phyloP scores from a whole-genome alignment of 768 basidiomycete genomes.

The Russula dissimulans region DNA sequence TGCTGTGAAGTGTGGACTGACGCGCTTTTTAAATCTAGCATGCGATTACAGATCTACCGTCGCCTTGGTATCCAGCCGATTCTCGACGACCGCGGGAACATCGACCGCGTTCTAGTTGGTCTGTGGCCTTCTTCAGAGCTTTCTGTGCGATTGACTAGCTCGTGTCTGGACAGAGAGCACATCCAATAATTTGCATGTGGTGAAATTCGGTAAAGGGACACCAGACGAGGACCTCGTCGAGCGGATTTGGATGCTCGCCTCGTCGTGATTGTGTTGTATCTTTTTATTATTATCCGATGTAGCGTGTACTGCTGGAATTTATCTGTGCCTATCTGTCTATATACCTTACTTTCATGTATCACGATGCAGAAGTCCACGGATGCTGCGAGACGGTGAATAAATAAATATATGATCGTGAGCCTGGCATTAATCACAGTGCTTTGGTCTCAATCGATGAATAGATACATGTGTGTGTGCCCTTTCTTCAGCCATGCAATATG shows the following conservation, averaged over 20 bases:
- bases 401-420: background rate
- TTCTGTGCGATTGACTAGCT: background rate
- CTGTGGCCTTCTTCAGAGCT: constrained; percentile 26
- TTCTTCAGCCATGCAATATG: background rate
- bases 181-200: constrained; percentile 16
- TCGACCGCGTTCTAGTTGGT: constrained; percentile 62
- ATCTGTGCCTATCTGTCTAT: too few species aligned
- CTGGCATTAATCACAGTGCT: background rate
- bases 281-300: too few species aligned
- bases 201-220: background rate
- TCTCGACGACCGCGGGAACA: constrained; percentile 39
- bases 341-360: background rate
- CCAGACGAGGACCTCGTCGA: constrained; percentile 2
- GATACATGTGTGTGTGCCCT: background rate
- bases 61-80: constrained; percentile 66
- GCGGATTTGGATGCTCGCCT: constrained; percentile 14
- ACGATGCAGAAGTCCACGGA: background rate
- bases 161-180: constrained; percentile 20
- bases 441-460: background rate
- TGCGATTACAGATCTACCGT: constrained; percentile 61
- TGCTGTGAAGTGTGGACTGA: background rate
- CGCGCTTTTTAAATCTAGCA: constrained; percentile 29
- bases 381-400: background rate
- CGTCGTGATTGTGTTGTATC: background rate
- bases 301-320: too few species aligned